These are phyloP conservation scores for Coffea humblotiana DNA, from an alignment of 305 asterid genomes.

Conservation along the genomic window DNA sequence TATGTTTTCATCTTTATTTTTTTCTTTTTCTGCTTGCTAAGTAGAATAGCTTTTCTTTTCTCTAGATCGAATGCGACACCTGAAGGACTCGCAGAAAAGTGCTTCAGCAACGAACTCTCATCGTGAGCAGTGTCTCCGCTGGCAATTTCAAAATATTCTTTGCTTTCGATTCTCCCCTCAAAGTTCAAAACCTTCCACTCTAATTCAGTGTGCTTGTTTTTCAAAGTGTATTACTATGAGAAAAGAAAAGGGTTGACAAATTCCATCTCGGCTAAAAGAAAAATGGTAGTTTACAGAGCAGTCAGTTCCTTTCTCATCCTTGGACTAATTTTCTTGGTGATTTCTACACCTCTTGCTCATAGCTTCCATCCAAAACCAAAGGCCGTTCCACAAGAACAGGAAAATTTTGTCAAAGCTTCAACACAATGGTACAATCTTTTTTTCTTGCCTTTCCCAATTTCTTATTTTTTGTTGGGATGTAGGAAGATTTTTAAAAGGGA, in stretches of 20 bases:
- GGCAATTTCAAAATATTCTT: too few relatives aligned
- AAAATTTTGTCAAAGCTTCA: not conserved
- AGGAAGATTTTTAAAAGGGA: not conserved
- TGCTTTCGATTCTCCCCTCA: not conserved
- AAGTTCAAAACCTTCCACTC: not conserved
- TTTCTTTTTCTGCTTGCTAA: not conserved
- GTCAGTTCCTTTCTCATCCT: not conserved
- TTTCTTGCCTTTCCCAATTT: not conserved
- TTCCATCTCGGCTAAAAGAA: too few relatives aligned
- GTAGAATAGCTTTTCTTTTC: too few relatives aligned
- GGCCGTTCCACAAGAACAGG: slow-evolving; percentile 3
- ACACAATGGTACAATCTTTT: slow-evolving; percentile 1
- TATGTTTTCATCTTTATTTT: not conserved
- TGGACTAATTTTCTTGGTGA: slow-evolving; percentile 1
- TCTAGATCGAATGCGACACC: too few relatives aligned
- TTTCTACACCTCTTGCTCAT: slow-evolving; percentile 6
- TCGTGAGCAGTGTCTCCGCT: too few relatives aligned
- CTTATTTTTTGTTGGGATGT: not conserved
- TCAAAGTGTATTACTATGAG: too few relatives aligned
- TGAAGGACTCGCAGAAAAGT: too few relatives aligned
- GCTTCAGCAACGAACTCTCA: too few relatives aligned
- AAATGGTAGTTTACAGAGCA: not conserved
- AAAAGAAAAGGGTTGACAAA: too few relatives aligned
- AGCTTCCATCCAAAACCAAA: slow-evolving; percentile 10
- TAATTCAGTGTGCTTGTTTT: too few relatives aligned